Conservation (phyloP, 2,329 filamentous ascomycete species). For the Cryphonectria radicalis region DNA sequence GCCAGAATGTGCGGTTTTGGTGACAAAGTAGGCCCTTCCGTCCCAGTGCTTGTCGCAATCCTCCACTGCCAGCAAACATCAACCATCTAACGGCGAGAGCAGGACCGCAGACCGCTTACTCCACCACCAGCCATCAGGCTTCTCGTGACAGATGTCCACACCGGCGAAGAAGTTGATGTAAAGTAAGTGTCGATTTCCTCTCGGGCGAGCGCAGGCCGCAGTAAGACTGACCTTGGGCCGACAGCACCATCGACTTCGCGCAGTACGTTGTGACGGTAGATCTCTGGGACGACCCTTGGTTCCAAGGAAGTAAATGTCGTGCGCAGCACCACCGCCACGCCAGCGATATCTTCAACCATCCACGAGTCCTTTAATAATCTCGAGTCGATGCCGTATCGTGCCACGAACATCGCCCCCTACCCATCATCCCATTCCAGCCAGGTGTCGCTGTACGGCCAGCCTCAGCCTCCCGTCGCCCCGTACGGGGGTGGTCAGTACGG, state of each 20-base stretch:
- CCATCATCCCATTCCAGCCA: constrained; percentile 24
- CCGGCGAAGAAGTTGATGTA: constrained; percentile 81
- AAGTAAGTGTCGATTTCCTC: constrained; percentile 60
- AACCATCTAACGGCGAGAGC: constrained; percentile 22
- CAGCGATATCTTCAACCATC: constrained; percentile 78
- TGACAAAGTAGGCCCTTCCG: constrained; percentile 73
- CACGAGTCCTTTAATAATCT: constrained; percentile 74
- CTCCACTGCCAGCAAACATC: constrained; percentile 1
- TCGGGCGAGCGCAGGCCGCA: constrained; percentile 17
- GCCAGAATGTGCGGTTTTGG: constrained; percentile 99
- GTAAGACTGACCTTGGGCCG: constrained; percentile 14
- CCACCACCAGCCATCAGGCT: constrained; percentile 90
- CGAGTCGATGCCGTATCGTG: constrained; percentile 37
- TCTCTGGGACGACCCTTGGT: constrained; percentile 67
- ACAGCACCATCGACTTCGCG: constrained; percentile 28
- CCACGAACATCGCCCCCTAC: constrained; percentile 28
- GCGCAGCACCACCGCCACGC: constrained; percentile 66
- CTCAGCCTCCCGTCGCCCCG: constrained; percentile 31
- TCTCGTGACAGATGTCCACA: constrained; percentile 73
- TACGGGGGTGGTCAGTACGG: constrained; percentile 24
- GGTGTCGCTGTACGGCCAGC: constrained; percentile 31
- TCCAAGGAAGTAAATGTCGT: constrained; percentile 69
- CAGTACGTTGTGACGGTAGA: constrained; percentile 66
- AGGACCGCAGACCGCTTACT: constrained; percentile 95
- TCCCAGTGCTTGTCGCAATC: constrained; percentile 17